These are phyloP conservation scores for Suillus fuscotomentosus DNA, from an alignment of 768 basidiomycete species.

Conservation along the genomic window DNA sequence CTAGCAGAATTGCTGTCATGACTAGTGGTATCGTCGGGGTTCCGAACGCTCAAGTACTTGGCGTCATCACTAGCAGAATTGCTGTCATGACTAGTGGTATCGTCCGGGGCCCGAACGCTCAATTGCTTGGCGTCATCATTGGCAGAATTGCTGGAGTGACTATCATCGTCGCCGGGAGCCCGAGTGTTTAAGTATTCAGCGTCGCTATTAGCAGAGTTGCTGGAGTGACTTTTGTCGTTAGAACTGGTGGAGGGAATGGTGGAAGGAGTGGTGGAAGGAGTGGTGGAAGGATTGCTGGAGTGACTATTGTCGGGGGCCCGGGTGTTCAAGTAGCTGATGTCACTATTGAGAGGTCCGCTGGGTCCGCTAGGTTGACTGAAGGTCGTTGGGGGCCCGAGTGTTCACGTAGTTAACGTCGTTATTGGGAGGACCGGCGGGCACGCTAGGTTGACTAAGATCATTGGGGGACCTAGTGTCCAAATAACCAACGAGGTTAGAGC, in stretches of 20 bases:
- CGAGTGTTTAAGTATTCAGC: background rate
- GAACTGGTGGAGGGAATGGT: background rate
- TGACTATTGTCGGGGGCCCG: background rate
- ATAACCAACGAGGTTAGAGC: background rate
- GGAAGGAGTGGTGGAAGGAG: background rate
- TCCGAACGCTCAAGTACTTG: too few species aligned
- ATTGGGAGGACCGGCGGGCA: too few species aligned
- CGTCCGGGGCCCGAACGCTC: too few species aligned
- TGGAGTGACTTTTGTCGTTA: background rate
- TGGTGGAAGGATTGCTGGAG: background rate
- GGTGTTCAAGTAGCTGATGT: background rate
- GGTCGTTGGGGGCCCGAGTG: background rate
- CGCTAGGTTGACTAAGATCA: too few species aligned
- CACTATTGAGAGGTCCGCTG: background rate
- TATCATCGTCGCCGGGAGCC: background rate
- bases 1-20: too few species aligned
- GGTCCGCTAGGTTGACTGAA: background rate
- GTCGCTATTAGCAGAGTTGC: background rate
- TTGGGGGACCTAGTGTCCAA: background rate
- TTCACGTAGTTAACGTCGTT: too few species aligned
- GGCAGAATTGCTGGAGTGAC: too few species aligned
- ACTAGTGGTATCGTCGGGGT: background rate
- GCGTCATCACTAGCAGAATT: too few species aligned
- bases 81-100: background rate
- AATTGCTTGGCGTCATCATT: too few species aligned